Evolutionary conservation across 768 basidiomycete genomes (phyloP), one percentile per base, ranked within the genome.

Genomic region (Chalciporus piperatus): DNA sequence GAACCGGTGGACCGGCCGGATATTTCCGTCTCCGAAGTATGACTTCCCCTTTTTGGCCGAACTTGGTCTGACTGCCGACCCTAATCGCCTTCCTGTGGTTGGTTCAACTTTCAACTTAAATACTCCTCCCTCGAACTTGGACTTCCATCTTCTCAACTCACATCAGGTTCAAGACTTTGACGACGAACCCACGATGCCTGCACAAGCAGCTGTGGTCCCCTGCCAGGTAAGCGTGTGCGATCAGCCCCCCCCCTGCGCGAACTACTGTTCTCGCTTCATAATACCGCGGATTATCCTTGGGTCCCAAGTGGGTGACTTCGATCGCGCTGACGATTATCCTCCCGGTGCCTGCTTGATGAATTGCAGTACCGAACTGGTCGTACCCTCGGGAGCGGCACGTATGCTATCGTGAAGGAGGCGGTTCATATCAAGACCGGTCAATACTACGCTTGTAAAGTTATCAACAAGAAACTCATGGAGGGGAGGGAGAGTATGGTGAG

Each of bases 381-480:
- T 69, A 90, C 87, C 6, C 83, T 88, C 37, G 91, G 90, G 22
- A 93, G 89, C 63, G 94, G 94, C 43, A 97, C 94, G 39, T 98
- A 97, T 64, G 92, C 92, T 54, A 92, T 94, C 68, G 92, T 93
- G 43, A 93, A 92, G 72, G 93, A 97, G 75, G 94, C 94, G 41
- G 89, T 95, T 22, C 92, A 96, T 64, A 86, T 96, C 74, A 85
- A 88, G 74, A 92, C 93, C 1, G 84, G 84, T 19, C 82, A 97
- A 70, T 96, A 95, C 74, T 98, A 88, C 76, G 97, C 96, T 19
- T 98, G 95, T 82, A 99, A 99, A 72, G 97, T 98, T 63, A 94
- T 98, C 74, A 98, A 96, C 84, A 98, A 98, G 80, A 93, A 95
- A 65, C 83, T 97, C 52, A 97, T 97, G 94, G 90, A 96, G 67